Base-by-base conservation (phyloP, 208 protist species). In the Acanthamoeba healyi region DNA sequence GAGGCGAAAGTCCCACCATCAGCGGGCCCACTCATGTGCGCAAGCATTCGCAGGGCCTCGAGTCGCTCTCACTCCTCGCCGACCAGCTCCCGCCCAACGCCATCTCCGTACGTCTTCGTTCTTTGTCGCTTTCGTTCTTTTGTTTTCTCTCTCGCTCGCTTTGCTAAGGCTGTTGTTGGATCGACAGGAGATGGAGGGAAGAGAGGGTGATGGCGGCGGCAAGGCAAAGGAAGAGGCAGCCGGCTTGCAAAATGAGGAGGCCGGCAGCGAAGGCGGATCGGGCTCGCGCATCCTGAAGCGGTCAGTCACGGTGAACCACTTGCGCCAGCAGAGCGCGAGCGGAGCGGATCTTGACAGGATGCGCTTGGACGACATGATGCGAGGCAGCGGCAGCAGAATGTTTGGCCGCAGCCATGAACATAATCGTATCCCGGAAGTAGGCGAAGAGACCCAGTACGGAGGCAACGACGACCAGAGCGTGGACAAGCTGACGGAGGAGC, bases 401-500 rank as follows among this genome's bases (percentile, higher is more conserved):
- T 9, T 67, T 22, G 58, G 58, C 7, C 58, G 58, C 58, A 67
- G 58, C 58, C 22, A 12, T n/a, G 58, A 67, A 2, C 58, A 67
- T 22, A 22, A 22, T 3, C 58, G 58, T 7, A 67, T 67, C 7
- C 58, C 58, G n/a, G 58, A 67, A 14, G 58, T 67, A 9, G 58
- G 58, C n/a, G 58, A 67, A 32, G 58, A 67, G 58, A 9, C 29
- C n/a, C 10, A 36, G 3, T 22, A 6, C 19, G 56, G 15, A 26
- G 65, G 65, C 65, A 7, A 9, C 4, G 58, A 79, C 3, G 9
- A 44, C 36, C 4, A 44, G 9, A 17, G 32, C 34, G 58, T 79
- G 24, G 70, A 79, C 38, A 79, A 79, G 70, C 70, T 79, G 15
- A 79, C 70, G 2, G 70, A 79, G 24, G 70, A 79, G 70, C 70